A percentile compares a stretch with the other conserved stretches of the same genome.
Evolutionary conservation across 2,329 filamentous ascomycete species (phyloP).

Genomic region (Botrytis sinoallii): DNA sequence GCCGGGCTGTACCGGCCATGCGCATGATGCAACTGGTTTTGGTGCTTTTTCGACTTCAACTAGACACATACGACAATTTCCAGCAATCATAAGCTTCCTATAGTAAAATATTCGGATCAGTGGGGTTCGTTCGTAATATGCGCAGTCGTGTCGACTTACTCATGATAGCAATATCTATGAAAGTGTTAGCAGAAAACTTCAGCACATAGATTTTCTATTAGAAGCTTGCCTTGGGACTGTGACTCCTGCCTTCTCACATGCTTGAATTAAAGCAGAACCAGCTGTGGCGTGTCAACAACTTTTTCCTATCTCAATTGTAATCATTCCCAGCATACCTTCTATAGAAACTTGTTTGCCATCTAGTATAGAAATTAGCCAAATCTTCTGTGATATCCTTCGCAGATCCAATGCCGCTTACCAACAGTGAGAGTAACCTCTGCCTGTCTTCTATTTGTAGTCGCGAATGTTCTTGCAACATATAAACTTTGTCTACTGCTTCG

Average conservation of each 20-base stretch:
- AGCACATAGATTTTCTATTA: constrained; percentile 16
- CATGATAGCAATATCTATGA: constrained; percentile 93
- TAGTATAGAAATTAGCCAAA: constrained; percentile 43
- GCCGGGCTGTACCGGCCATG: constrained; percentile 96
- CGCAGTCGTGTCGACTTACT: constrained; percentile 55
- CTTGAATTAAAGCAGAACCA: constrained; percentile 95
- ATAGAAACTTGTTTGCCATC: constrained; percentile 98
- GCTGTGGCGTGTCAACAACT: constrained; percentile 56
- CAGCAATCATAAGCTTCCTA: constrained; percentile 97
- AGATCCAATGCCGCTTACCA: constrained; percentile 56
- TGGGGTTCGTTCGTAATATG: constrained; percentile 4
- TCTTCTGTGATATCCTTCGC: constrained; percentile 19
- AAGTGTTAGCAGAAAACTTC: constrained; percentile 33
- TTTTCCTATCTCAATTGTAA: constrained; percentile 26
- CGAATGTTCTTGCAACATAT: constrained; percentile 73
- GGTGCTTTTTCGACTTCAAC: constrained; percentile 96
- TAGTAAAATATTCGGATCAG: constrained; percentile 31
- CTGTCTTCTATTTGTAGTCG: constrained; percentile 71
- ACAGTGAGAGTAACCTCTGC: constrained; percentile 97
- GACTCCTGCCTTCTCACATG: constrained; percentile 94
- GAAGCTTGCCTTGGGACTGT: constrained; percentile 74
- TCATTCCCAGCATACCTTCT: constrained; percentile 63
- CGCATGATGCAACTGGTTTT: constrained; percentile 96
- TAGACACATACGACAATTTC: constrained; percentile 99
- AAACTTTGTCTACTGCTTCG: constrained; percentile 58